Evolutionary conservation across 371 early-diverging fungal genomes (phyloP).

Genomic region (Choanephora cucurbitarum): DNA sequence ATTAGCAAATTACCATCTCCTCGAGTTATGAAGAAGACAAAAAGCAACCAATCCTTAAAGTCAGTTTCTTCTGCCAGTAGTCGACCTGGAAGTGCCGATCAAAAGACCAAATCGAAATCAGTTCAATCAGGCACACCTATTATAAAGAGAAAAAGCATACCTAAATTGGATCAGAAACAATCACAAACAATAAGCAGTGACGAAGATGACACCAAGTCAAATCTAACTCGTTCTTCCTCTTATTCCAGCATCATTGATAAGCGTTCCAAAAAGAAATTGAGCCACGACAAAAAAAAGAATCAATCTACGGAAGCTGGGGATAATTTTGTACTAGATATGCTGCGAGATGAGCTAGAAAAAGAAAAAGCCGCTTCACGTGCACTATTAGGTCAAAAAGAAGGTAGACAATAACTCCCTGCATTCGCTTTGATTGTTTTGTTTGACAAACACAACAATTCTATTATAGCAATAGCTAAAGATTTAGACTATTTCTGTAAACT

Average conservation of each 20-base stretch:
- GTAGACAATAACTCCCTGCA: slow-evolving; percentile 13
- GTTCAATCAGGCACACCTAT: slow-evolving; percentile 5
- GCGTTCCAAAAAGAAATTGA: slow-evolving; percentile 2
- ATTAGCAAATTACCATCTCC: not conserved
- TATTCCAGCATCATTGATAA: slow-evolving; percentile 11
- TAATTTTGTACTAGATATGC: slow-evolving; percentile 6
- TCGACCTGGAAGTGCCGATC: slow-evolving; percentile 2
- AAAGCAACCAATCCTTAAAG: slow-evolving; percentile 18
- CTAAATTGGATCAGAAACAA: slow-evolving; percentile 2
- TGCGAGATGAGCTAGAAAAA: slow-evolving; percentile 35
- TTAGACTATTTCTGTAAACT: slow-evolving; percentile 49
- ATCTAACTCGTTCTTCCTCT: slow-evolving; percentile 12
- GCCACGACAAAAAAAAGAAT: slow-evolving; percentile 6
- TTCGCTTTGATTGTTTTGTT: not conserved
- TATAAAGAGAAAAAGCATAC: slow-evolving; percentile 16
- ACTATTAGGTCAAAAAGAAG: slow-evolving; percentile 50
- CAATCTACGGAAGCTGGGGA: slow-evolving; percentile 7
- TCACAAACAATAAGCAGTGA: slow-evolving; percentile 2
- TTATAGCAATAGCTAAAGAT: slow-evolving; percentile 46
- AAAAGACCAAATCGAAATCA: slow-evolving; percentile 9
- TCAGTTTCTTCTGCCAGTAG: slow-evolving; percentile 6
- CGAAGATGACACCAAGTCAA: slow-evolving; percentile 12
- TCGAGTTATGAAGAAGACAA: slow-evolving; percentile 11
- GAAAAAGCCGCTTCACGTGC: slow-evolving; percentile 36
- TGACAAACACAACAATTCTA: not conserved